phyloP scores from a whole-genome alignment of 2,329 filamentous ascomycete genomes.

The Coleophoma cylindrospora region DNA sequence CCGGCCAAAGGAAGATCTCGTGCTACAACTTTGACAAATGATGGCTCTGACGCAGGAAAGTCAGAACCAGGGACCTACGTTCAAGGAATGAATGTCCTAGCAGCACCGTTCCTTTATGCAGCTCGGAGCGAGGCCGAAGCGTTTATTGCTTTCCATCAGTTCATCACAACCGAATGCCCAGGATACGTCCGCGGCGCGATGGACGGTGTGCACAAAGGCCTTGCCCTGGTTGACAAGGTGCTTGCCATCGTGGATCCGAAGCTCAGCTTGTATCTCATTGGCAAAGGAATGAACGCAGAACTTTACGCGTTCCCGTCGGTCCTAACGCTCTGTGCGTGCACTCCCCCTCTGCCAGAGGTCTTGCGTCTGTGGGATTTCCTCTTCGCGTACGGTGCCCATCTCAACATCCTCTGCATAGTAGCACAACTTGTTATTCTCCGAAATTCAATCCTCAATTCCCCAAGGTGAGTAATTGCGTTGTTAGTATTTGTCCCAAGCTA shows the following conservation, averaged over 20 bases:
- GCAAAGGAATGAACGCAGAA: conserved; percentile 84
- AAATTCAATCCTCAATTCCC: conserved; percentile 75
- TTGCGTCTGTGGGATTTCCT: conserved; percentile 94
- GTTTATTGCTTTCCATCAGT: conserved; percentile 82
- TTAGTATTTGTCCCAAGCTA: neutral
- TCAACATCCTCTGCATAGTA: conserved; percentile 95
- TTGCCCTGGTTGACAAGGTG: conserved; percentile 88
- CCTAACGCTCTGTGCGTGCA: conserved; percentile 90
- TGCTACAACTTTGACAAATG: conserved; percentile 55
- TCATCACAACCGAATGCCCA: conserved; percentile 83
- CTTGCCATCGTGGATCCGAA: conserved; percentile 88
- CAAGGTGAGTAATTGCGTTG: conserved; percentile 55
- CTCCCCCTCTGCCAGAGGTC: conserved; percentile 89
- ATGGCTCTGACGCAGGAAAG: conserved; percentile 55
- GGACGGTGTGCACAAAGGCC: conserved; percentile 91
- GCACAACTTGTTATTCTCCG: conserved; percentile 88
- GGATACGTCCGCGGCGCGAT: conserved; percentile 94
- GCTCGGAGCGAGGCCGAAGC: conserved; percentile 93
- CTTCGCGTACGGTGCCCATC: conserved; percentile 89
- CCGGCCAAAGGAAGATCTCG: conserved; percentile 39
- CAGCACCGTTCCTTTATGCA: conserved; percentile 91
- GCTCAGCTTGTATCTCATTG: conserved; percentile 75
- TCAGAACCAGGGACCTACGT: conserved; percentile 82
- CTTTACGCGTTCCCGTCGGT: conserved; percentile 97
- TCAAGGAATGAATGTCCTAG: conserved; percentile 98